A percentile compares a stretch with the other conserved stretches of the same genome.
Evolutionary conservation across 2,329 filamentous ascomycete genomes (phyloP).

Genomic region (Beauveria australis): DNA sequence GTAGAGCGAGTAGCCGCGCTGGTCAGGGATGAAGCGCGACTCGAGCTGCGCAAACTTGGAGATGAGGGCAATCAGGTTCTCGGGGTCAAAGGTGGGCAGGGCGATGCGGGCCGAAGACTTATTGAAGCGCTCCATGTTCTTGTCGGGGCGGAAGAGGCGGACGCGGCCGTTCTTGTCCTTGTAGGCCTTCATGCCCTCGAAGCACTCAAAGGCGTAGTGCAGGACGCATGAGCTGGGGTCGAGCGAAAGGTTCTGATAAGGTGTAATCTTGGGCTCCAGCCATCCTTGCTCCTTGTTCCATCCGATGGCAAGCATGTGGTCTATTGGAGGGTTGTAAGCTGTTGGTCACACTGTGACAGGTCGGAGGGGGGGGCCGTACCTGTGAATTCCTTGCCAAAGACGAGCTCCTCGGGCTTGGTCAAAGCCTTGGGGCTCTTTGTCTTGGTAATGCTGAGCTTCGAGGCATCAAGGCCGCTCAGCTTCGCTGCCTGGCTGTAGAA

Average conservation of each 20-base stretch:
- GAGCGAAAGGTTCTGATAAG: slow-evolving; percentile 94
- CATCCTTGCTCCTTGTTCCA: slow-evolving; percentile 84
- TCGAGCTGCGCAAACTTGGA: slow-evolving; percentile 72
- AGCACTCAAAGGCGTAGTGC: slow-evolving; percentile 97
- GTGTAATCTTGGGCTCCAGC: slow-evolving; percentile 73
- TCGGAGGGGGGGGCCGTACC: slow-evolving; percentile 40
- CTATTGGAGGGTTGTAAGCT: slow-evolving; percentile 34
- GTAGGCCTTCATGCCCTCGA: slow-evolving; percentile 99
- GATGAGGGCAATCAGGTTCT: slow-evolving; percentile 73
- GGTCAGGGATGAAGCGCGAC: slow-evolving; percentile 78
- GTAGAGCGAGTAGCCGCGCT: slow-evolving; percentile 88
- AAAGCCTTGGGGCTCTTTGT: slow-evolving; percentile 69
- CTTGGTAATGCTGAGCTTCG: slow-evolving; percentile 65
- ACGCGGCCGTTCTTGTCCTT: slow-evolving; percentile 73
- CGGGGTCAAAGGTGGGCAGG: slow-evolving; percentile 72
- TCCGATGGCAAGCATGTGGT: slow-evolving; percentile 94
- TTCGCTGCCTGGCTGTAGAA: slow-evolving; percentile 45
- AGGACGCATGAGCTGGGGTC: slow-evolving; percentile 96
- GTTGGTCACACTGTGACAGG: neutral
- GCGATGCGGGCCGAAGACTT: slow-evolving; percentile 87
- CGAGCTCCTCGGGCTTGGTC: slow-evolving; percentile 66
- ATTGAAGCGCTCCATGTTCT: slow-evolving; percentile 94
- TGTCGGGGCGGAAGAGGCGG: slow-evolving; percentile 86
- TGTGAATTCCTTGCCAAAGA: slow-evolving; percentile 89
- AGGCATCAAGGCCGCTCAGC: slow-evolving; percentile 65